Conservation (phyloP, 176 grass and related monocot species). For the Aegilops umbellulata region DNA sequence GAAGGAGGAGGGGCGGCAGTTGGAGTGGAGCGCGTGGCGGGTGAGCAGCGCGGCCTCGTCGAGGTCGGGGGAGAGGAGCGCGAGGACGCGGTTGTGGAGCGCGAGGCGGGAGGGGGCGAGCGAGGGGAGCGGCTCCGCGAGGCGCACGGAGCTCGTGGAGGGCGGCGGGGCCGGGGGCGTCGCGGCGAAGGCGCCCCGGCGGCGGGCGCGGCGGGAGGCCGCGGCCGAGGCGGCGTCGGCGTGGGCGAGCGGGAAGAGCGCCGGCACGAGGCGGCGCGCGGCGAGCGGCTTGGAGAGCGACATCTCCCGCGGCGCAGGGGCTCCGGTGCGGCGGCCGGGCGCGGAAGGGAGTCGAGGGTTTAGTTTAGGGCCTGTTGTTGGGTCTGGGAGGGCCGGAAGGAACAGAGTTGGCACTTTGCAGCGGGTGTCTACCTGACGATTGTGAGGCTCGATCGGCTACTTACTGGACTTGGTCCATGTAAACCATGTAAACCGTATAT, state of each 20-base stretch:
- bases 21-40: conserved; percentile 95
- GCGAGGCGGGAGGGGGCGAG: conserved; percentile 57
- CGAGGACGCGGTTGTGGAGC: conserved; percentile 86
- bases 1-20: conserved; percentile 78
- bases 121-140: conserved; percentile 67
- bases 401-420: too few species aligned
- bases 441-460: too few species aligned
- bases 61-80: conserved; percentile 64
- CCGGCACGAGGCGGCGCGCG: conserved; percentile 47
- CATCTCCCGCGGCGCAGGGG: conserved; percentile 30
- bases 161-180: conserved; percentile 30
- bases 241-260: conserved; percentile 61
- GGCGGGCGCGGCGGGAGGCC: conserved; percentile 42
- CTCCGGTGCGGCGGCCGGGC: not conserved
- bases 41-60: conserved; percentile 70
- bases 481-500: too few species aligned
- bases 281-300: conserved; percentile 62
- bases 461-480: too few species aligned
- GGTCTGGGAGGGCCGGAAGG: too few species aligned
- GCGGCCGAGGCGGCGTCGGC: conserved; percentile 31
- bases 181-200: conserved; percentile 40
- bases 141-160: conserved; percentile 41
- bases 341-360: conserved; percentile 2
- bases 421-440: too few species aligned
- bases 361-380: not conserved